Conservation (phyloP, 1,284 basidiomycete species). For the Schizophyllum amplum region DNA sequence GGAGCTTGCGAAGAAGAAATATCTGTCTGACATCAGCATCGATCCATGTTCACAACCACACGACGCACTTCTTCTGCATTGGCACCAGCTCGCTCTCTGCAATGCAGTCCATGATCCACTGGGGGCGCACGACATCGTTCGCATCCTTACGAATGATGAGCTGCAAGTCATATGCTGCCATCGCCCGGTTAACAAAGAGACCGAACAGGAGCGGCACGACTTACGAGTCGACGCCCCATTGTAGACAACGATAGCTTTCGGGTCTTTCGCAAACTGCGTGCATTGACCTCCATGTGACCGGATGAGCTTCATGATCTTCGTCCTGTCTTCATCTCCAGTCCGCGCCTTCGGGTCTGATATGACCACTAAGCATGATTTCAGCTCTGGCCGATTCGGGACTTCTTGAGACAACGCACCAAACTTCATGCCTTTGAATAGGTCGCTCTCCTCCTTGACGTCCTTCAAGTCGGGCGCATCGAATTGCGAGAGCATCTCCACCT, state of each 20-base stretch:
- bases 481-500: conserved; percentile 53
- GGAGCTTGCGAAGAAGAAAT: conserved; percentile 66
- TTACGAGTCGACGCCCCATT: conserved; percentile 56
- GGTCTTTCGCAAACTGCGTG: conserved; percentile 52
- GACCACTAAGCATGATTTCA: conserved; percentile 43
- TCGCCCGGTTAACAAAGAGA: too few relatives aligned
- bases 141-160: conserved; percentile 54
- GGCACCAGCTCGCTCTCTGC: conserved; percentile 45
- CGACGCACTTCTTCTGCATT: conserved; percentile 59
- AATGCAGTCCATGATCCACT: conserved; percentile 80
- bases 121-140: conserved; percentile 67
- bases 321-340: conserved; percentile 62
- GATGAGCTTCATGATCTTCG: conserved; percentile 58
- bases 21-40: too few relatives aligned
- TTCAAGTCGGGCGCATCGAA: conserved; percentile 57
- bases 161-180: conserved; percentile 61
- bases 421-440: conserved; percentile 65
- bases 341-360: conserved; percentile 68
- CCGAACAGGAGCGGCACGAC: too few relatives aligned
- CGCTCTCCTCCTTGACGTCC: conserved; percentile 47
- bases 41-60: too few relatives aligned
- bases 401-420: conserved; percentile 54
- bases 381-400: neutral
- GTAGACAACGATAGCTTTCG: conserved; percentile 50
- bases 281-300: conserved; percentile 70